Evolutionary conservation across 1,284 basidiomycete genomes (phyloP), one percentile per base, ranked within the genome.

Genomic region (Meira miltonrushii): DNA sequence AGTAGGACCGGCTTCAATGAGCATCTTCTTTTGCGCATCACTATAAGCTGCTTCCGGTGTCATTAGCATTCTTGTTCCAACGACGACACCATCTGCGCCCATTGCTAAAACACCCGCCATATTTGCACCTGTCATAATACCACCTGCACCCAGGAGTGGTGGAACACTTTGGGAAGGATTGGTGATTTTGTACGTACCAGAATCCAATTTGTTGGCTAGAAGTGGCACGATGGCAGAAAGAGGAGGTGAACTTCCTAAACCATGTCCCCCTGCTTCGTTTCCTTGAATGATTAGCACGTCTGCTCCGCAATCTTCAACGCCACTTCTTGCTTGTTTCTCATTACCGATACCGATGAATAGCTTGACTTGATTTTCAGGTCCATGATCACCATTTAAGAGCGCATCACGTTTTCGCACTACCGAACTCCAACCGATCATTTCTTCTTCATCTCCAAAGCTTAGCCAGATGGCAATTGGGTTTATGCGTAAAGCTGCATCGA

Each of bases 1-100:
- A 53, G 33, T 58, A 46, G 10, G 57, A 55, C 37, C 39, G 0
- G 69, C 66, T 13, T 58, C 41, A 39, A 69, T 57, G 23, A 77
- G 58, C 21, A 61, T 54, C 39, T 71, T 58, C 54, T 77, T 77
- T 51, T 75, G 72, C 40, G 56, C 52, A n/a, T 61, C 58, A 12
- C 61, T 61, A 50, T 74, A 78, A 1, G 53, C 58, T 15, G 73
- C 61, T 47, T 78, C 72, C 2, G 66, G 72, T 12, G 75, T 74
- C 7, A 75, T 56, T 13, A 78, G 62, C 50, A 75, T 71, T 19
- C 74, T 65, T 8, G 75, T 78, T 15, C 75, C 75, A 10, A 67
- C 67, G 9, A 74, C 73, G 1, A 58, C 71, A 23, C 73, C 75
- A n/a, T 67, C 64, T 19, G 73, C 74, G 15, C 75, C 75, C 8